A percentile compares a stretch with the other conserved stretches of the same genome.
phyloP scores from a whole-genome alignment of 805 yeast species.

The Starmera pachycereana region DNA sequence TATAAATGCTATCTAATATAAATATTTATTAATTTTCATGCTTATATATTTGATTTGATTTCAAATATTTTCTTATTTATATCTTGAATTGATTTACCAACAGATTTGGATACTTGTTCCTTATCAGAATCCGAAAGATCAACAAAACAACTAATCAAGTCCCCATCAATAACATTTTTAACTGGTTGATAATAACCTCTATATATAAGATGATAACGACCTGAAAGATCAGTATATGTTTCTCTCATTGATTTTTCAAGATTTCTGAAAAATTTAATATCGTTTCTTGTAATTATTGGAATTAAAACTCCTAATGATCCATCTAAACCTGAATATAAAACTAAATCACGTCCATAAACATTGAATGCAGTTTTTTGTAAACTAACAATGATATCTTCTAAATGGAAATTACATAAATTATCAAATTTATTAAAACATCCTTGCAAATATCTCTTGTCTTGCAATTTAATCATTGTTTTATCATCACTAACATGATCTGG shows the following conservation, averaged over 20 bases:
- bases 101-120: constrained; percentile 18
- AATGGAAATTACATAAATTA: constrained; percentile 44
- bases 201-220: constrained; percentile 56
- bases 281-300: constrained; percentile 56
- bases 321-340: constrained; percentile 66
- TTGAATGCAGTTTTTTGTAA: constrained; percentile 44
- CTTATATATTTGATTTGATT: constrained; percentile 26
- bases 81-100: constrained; percentile 39
- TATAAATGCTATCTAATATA: neutral
- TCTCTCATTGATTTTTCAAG: constrained; percentile 38
- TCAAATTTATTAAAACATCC: constrained; percentile 45
- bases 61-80: constrained; percentile 43
- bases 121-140: constrained; percentile 4
- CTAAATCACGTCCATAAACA: constrained; percentile 53
- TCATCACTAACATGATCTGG: constrained; percentile 37
- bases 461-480: constrained; percentile 27
- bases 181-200: constrained; percentile 79
- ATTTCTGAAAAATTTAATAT: constrained; percentile 45
- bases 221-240: constrained; percentile 26
- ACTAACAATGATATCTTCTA: constrained; percentile 63
- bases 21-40: neutral
- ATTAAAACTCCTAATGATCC: constrained; percentile 71
- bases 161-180: constrained; percentile 79
- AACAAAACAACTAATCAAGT: constrained; percentile 45
- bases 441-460: constrained; percentile 25